Base-by-base conservation (phyloP, 2,329 filamentous ascomycete genomes). In the Ophiostoma triangulosporum region DNA sequence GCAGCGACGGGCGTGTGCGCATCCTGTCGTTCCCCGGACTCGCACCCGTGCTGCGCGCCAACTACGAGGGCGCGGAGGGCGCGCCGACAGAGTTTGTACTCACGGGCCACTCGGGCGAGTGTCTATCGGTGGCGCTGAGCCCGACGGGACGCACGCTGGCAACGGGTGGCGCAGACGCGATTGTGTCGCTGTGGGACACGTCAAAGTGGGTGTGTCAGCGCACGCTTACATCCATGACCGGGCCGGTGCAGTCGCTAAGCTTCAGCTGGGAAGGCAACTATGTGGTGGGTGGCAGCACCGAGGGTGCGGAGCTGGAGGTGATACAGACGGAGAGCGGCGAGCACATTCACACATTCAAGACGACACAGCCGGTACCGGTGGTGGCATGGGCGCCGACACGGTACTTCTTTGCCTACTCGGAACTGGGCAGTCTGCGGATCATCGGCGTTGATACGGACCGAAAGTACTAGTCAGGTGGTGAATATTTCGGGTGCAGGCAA, bases 231-330 rank as follows among this genome's bases (percentile, higher is more conserved):
- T 75, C 78, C 60, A 84, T 87, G 70, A 74, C 76, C 9, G 83
- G 83, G 1, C 80, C 84, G 3, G 81, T 90, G 27, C 76, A 79
- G 62, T 86, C 48, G 22, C 48, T 36, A 7, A 36, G 83, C 62
- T 91, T 90, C 64, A 85, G 80, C 15, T 90, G 86, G 66, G 86
- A 90, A 61, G 86, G 86, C 1, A 82, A 78, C 62, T 91, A 83
- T 63, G 69, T 90, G 24, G 80, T 83, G 2, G 85, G 81, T 9
- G 86, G 85, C 20, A 85, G 83, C 55, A 85, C 88, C 53, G 84
- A 88, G 67, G 83, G 80, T 72, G 67, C 64, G 69, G 82, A 83
- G 9, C 66, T 90, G 29, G 79, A 86, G 49, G 77, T 89, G 40
- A 80, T 78, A 20, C 84, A 88, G 63, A 78, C 80, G 1, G 86